phyloP scores from a whole-genome alignment of 768 basidiomycete species.

The Rhizopogon vesiculosus region DNA sequence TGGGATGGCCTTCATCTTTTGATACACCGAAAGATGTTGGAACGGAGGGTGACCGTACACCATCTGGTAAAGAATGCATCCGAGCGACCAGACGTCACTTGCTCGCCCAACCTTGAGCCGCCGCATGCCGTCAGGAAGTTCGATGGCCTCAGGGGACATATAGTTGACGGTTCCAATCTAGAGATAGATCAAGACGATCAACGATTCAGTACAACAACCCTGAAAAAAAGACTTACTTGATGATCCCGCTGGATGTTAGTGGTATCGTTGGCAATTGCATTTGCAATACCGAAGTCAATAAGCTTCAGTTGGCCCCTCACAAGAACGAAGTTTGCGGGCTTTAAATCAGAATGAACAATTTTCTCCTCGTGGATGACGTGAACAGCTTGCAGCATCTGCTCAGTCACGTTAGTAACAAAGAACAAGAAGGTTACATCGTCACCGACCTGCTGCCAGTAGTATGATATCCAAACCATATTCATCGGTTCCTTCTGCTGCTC shows the following conservation, averaged over 20 bases:
- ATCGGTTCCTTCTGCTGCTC: constrained; percentile 81
- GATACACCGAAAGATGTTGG: constrained; percentile 72
- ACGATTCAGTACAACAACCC: not conserved
- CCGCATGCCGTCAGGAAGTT: constrained; percentile 79
- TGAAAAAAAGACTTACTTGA: constrained; percentile 49
- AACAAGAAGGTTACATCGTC: not conserved
- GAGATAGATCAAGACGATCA: constrained; percentile 3
- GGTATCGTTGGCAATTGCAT: constrained; percentile 97
- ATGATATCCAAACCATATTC: constrained; percentile 92
- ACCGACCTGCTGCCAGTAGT: constrained; percentile 94
- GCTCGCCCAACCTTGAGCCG: constrained; percentile 93
- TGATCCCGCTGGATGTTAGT: constrained; percentile 97
- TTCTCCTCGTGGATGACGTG: constrained; percentile 97
- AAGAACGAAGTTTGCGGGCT: constrained; percentile 97
- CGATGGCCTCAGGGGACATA: constrained; percentile 98
- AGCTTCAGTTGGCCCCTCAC: constrained; percentile 94
- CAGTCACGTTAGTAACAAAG: not conserved
- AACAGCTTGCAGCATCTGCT: constrained; percentile 96
- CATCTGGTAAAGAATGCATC: constrained; percentile 99
- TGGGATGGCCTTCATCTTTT: constrained; percentile 94
- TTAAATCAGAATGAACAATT: constrained; percentile 97
- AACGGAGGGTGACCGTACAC: constrained; percentile 94
- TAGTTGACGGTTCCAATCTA: constrained; percentile 97
- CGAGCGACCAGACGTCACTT: constrained; percentile 96
- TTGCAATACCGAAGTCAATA: constrained; percentile 99